A percentile compares a stretch with the other conserved stretches of the same genome.
Conservation (phyloP, 352 stramenopile genomes). For the Phytophthora sansomeana region DNA sequence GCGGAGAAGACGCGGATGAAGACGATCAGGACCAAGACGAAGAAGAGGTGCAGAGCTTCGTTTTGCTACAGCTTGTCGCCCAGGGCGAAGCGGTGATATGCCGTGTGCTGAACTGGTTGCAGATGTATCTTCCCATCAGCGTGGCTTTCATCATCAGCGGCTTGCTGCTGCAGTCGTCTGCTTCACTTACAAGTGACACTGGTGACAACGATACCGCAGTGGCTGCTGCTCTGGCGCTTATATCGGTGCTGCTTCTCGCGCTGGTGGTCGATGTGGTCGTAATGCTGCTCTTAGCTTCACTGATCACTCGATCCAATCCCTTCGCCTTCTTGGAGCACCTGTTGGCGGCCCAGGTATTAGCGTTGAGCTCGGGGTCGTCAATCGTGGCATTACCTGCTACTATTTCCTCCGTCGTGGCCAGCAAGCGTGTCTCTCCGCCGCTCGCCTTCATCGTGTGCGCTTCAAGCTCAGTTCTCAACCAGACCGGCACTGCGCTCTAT, state of each 20-base stretch:
- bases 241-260: conserved; percentile 55
- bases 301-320: conserved; percentile 59
- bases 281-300: conserved; percentile 43
- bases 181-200: conserved; percentile 2
- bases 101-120: conserved; percentile 45
- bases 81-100: conserved; percentile 56
- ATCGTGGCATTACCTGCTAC: conserved; percentile 62
- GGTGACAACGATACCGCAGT: conserved; percentile 17
- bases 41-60: conserved; percentile 26
- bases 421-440: conserved; percentile 59
- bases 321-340: conserved; percentile 56
- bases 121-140: conserved; percentile 49
- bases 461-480: conserved; percentile 57
- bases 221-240: conserved; percentile 47
- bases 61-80: conserved; percentile 58
- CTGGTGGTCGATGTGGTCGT: conserved; percentile 50
- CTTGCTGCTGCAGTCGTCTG: conserved; percentile 42
- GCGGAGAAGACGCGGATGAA: conserved; percentile 1
- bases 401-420: conserved; percentile 58
- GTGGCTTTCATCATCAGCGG: conserved; percentile 55
- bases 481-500: conserved; percentile 69
- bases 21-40: conserved; percentile 5
- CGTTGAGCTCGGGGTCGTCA: conserved; percentile 56
- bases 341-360: conserved; percentile 58
- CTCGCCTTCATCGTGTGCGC: conserved; percentile 68